A percentile compares a stretch with the other conserved stretches of the same genome.
These are phyloP conservation scores for Mimosa bimucronata DNA, from an alignment of 306 rosid species.

Conservation along the genomic window DNA sequence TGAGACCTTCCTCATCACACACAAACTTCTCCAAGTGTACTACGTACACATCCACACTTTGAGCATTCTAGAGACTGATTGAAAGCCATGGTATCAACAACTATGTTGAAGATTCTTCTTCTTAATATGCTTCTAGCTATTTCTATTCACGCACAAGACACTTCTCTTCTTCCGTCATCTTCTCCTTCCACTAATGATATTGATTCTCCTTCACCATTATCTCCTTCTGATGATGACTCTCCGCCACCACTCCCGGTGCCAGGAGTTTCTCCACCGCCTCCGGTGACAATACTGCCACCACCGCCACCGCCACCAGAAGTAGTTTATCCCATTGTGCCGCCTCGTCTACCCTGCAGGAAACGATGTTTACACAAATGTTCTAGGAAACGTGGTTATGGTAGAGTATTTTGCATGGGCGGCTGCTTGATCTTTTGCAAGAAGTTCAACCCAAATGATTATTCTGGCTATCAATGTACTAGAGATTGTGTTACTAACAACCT, in stretches of 20 bases:
- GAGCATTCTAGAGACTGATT: background rate
- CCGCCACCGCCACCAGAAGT: background rate
- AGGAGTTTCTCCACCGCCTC: background rate
- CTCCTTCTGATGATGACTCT: background rate
- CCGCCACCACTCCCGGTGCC: background rate
- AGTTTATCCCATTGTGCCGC: background rate
- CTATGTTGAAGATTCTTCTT: background rate
- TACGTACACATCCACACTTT: no score
- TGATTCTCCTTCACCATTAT: background rate
- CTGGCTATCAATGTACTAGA: background rate
- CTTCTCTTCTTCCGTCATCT: no score
- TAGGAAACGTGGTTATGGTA: background rate
- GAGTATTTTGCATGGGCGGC: slow-evolving; percentile 6
- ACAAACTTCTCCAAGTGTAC: background rate
- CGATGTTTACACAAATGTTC: slow-evolving; percentile 11
- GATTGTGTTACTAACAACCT: no score
- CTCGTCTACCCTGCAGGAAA: slow-evolving; percentile 1
- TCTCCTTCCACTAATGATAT: background rate
- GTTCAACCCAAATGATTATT: background rate
- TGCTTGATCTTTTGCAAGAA: slow-evolving; percentile 1
- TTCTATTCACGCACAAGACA: background rate
- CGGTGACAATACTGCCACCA: background rate
- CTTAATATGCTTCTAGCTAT: slow-evolving; percentile 3
- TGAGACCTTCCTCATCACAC: background rate
- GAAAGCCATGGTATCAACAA: background rate